Percentiles rank a stretch among this genome's conserved stretches.
Conservation (phyloP, 2,329 filamentous ascomycete genomes). For the Colletotrichum sp. region DNA sequence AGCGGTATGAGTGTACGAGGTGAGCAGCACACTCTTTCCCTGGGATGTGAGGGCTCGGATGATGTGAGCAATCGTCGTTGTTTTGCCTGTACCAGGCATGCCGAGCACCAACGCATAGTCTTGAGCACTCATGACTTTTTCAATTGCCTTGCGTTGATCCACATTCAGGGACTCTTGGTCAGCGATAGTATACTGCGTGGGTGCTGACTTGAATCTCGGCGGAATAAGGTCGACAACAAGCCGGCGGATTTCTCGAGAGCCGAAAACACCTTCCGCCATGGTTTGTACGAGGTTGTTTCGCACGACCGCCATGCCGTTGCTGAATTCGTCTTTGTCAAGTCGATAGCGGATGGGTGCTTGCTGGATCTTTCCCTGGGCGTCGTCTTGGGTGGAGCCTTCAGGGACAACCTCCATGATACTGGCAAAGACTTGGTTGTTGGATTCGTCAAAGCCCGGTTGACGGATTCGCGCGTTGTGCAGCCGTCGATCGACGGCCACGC, state of each 20-base stretch:
- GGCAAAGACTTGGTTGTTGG: constrained; percentile 82
- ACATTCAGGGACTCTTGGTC: constrained; percentile 77
- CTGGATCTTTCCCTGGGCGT: constrained; percentile 56
- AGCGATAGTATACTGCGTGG: constrained; percentile 68
- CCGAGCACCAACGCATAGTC: constrained; percentile 97
- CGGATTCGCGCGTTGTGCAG: constrained; percentile 85
- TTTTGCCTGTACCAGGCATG: constrained; percentile 98
- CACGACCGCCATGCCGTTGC: constrained; percentile 94
- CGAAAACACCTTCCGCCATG: constrained; percentile 80
- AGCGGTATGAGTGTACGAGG: constrained; percentile 96
- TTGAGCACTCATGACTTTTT: constrained; percentile 93
- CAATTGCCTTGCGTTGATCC: constrained; percentile 85
- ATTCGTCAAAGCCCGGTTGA: constrained; percentile 76
- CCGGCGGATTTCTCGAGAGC: constrained; percentile 74
- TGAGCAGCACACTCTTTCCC: constrained; percentile 90
- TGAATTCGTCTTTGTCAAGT: constrained; percentile 97
- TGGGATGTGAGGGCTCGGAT: constrained; percentile 88
- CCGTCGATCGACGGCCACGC: constrained; percentile 87
- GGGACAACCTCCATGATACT: constrained; percentile 87
- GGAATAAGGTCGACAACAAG: constrained; percentile 79
- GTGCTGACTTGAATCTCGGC: constrained; percentile 73
- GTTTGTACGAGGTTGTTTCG: constrained; percentile 92
- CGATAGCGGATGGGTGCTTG: constrained; percentile 73
- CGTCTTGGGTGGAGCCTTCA: constrained; percentile 56
- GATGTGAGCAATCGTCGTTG: constrained; percentile 96